A percentile compares a stretch with the other conserved stretches of the same genome.
These are phyloP conservation scores for Pholiota microspora DNA, from an alignment of 768 basidiomycete genomes.

Conservation along the genomic window DNA sequence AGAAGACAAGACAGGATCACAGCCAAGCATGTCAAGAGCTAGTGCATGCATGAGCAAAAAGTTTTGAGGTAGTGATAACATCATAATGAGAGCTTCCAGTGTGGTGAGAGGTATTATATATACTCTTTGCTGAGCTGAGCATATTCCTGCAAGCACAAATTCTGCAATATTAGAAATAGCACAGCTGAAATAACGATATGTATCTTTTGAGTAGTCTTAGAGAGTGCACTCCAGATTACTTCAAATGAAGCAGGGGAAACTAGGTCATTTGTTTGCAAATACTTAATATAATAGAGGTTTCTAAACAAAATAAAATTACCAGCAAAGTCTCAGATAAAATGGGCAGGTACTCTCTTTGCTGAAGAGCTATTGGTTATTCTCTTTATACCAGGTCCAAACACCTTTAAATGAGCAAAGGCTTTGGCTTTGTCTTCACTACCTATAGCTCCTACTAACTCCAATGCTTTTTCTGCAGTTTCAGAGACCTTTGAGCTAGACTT, in stretches of 20 bases:
- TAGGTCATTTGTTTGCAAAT: constrained; percentile 4
- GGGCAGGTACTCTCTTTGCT: constrained; percentile 1
- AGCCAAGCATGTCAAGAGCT: too few relatives aligned
- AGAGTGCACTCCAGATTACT: constrained; percentile 1
- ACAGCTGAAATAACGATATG: background rate
- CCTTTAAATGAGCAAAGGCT: background rate
- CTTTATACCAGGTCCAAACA: background rate
- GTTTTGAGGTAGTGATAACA: background rate
- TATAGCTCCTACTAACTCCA: background rate
- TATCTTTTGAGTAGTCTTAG: background rate
- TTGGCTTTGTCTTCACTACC: background rate
- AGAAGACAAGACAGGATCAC: too few relatives aligned
- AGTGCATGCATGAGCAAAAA: background rate
- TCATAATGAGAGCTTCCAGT: too few relatives aligned
- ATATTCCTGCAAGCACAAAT: background rate
- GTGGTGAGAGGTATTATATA: background rate
- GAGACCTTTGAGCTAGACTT: too few relatives aligned
- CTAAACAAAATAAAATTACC: too few relatives aligned
- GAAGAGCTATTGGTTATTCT: background rate
- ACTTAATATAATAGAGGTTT: constrained; percentile 10
- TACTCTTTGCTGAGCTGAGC: background rate
- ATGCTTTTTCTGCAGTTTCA: background rate
- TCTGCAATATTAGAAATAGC: background rate
- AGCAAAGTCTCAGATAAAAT: background rate
- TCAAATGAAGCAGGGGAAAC: constrained; percentile 10